Base-by-base conservation (phyloP, 2,329 filamentous ascomycete genomes). In the Diaporthe citriasiana region DNA sequence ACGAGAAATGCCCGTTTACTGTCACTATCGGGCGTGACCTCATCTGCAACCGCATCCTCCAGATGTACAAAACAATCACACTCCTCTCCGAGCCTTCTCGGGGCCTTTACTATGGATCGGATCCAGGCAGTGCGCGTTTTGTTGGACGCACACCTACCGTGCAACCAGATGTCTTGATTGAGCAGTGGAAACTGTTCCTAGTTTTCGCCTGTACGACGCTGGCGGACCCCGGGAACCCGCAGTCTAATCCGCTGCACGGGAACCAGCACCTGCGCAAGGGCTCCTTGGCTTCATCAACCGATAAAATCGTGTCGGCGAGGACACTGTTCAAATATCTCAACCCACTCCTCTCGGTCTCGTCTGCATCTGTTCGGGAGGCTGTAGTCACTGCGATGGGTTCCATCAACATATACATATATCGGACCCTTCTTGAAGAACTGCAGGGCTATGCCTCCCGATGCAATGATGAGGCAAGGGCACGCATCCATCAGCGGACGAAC, bases 171-270 rank as follows among this genome's bases (percentile, higher is more conserved):
- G 91, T 97, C 30, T 88, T 98, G 73, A 91, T 99, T 74, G 97
- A 98, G 82, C 97, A 99, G 81, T 99, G 96, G 96, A 98, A 98
- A 83, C 87, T 98, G 2, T 98, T 98, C 82, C 88, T 99, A 35
- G 95, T 98, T 72, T 98, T 99, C 84, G 97, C 96, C 13, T 99
- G 97, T 83, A 98, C 96, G 13, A 98, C 97, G 0, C 87, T 99
- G 73, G 95, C 94, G 50, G 97, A 97, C 77, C 90, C 94, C 13
- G 95, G 95, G 13, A 91, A 87, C 72, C 87, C 88, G 30, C 90
- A 91, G 72, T 86, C 92, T 40, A 86, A 87, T 17, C 86, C 86
- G 2, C 83, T 85, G 9, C 88, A 88, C 78, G 89, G 89, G 75
- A 88, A 88, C 50, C 93, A 97, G 76, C 96, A 98, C 82, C 89